Conservation (phyloP, 2,329 filamentous ascomycete genomes). For the Chaetomiaceae sp. region DNA sequence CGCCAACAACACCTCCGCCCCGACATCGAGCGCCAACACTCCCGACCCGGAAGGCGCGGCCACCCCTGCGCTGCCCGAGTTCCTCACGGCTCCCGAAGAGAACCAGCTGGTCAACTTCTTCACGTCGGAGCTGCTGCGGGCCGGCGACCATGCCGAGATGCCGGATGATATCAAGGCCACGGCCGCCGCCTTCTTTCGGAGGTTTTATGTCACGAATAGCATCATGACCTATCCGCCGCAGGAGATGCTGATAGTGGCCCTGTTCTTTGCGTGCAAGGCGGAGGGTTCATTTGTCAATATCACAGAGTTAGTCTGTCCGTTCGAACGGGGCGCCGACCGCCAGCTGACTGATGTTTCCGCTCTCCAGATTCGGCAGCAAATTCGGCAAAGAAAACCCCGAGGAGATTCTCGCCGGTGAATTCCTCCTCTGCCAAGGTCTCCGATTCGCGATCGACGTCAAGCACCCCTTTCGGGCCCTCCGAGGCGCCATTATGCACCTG, state of each 20-base stretch:
- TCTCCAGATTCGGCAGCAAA: conserved; percentile 60
- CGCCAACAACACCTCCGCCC: conserved; percentile 26
- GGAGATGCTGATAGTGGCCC: conserved; percentile 79
- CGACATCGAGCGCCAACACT: conserved; percentile 31
- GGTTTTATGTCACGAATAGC: conserved; percentile 94
- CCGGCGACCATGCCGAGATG: conserved; percentile 50
- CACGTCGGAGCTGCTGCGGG: conserved; percentile 53
- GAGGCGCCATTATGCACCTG: conserved; percentile 82
- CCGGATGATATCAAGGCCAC: conserved; percentile 60
- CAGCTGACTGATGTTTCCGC: neutral
- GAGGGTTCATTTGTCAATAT: conserved; percentile 74
- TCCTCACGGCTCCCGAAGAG: conserved; percentile 80
- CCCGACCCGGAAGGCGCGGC: conserved; percentile 34
- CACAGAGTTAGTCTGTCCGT: conserved; percentile 32
- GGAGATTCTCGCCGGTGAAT: conserved; percentile 85
- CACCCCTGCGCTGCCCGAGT: conserved; percentile 59
- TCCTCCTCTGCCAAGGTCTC: conserved; percentile 84
- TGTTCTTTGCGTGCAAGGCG: conserved; percentile 92
- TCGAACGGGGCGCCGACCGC: neutral
- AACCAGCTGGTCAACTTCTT: conserved; percentile 76
- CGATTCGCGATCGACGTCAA: conserved; percentile 91
- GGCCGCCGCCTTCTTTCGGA: conserved; percentile 81
- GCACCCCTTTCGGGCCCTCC: conserved; percentile 83
- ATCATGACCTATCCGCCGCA: conserved; percentile 94
- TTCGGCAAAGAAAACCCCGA: conserved; percentile 70